phyloP scores from a whole-genome alignment of 1,284 basidiomycete genomes.

The Cutaneotrichosporon mucoides region DNA sequence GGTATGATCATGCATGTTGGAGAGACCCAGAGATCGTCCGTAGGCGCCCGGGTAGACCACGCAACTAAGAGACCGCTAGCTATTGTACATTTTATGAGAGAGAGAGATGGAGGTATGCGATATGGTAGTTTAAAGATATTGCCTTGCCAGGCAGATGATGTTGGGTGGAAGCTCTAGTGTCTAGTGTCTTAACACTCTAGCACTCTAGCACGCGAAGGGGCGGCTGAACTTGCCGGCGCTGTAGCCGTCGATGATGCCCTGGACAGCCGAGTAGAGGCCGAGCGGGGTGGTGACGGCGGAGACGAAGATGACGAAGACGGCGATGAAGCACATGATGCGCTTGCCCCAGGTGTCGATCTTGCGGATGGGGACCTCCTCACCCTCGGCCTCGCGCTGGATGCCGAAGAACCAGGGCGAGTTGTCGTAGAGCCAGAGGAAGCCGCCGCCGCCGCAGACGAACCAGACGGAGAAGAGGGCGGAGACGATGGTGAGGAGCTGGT shows the following conservation, averaged over 20 bases:
- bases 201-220: slow-evolving; percentile 38
- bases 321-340: slow-evolving; percentile 25
- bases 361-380: slow-evolving; percentile 3
- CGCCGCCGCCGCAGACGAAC: slow-evolving; percentile 40
- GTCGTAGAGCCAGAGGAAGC: slow-evolving; percentile 41
- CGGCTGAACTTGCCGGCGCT: slow-evolving; percentile 31
- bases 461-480: slow-evolving; percentile 41
- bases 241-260: slow-evolving; percentile 40
- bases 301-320: slow-evolving; percentile 21
- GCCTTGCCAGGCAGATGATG: too few species aligned
- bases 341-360: slow-evolving; percentile 13
- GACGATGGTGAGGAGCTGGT: slow-evolving; percentile 43
- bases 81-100: too few species aligned
- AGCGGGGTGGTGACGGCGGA: slow-evolving; percentile 38
- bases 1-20: too few species aligned
- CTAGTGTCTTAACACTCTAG: not conserved
- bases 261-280: slow-evolving; percentile 39
- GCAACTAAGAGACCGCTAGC: too few species aligned
- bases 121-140: too few species aligned
- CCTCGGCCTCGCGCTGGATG: slow-evolving; percentile 12
- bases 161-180: too few species aligned
- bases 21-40: too few species aligned
- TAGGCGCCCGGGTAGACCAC: too few species aligned
- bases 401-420: slow-evolving; percentile 25
- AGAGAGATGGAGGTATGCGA: too few species aligned